Evolutionary conservation across 257 asterid genomes (phyloP), one percentile per base, ranked within the genome.

Genomic region (Nicotiana noctiflora): DNA sequence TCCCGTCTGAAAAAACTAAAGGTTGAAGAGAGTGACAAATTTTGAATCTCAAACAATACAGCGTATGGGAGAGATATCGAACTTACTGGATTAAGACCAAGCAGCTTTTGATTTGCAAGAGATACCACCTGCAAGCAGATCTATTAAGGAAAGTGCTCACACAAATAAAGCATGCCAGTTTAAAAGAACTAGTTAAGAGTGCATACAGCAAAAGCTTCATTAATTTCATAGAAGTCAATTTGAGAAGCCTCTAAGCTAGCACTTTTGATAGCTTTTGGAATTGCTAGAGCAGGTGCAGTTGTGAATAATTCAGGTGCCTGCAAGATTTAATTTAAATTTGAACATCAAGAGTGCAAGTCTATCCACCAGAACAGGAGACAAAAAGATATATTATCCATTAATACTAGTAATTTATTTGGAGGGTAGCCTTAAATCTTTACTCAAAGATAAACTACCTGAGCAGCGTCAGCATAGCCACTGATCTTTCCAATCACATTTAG

Each of bases 261-360:
- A 82, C 88, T 92, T 66, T 94, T 88, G 61, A 94, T 87, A 65
- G 99, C 99, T 87, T 94, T 96, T 25, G 99, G 98, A 59, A 96
- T 94, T 81, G 99, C 99, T 79, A 93, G 91, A 37, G 99, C 93
- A 56, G 99, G 99, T 72, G 98, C 64, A 40, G 98, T 96, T 77
- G 99, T 96, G 82, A 96, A 96, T 76, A 94, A 77, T 84, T 96
- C 99, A 13, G 99, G 98, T 68, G 97, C 99, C 99, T 96, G 91
- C 84, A 83, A 59, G 87, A 63, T 25, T 46, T 2, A 23, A 62
- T 15, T 49, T 23, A 66, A 84, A 82, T 52, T 66, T 53, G 27
- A 56, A 60, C 82, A 81, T 49, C 55, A 83, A 59, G 6, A 81
- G 27, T 9, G 40, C 7, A 52, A 46, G 51, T 46, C 19, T 37